Percentiles rank a stretch among this genome's conserved stretches.
Conservation (phyloP, 768 basidiomycete species). For the Hortiboletus campestris region DNA sequence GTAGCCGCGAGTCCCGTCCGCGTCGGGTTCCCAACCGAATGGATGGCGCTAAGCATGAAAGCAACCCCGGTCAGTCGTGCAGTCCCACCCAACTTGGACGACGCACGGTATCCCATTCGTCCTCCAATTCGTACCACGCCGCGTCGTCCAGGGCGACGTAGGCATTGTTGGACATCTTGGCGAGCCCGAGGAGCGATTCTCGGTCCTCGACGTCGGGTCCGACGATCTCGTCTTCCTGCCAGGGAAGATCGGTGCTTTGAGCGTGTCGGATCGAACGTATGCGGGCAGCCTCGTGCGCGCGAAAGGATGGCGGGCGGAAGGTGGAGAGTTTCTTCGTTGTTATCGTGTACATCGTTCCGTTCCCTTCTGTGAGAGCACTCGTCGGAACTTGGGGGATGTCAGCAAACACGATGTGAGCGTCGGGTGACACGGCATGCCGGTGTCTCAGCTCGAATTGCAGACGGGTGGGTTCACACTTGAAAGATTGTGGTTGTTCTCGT, state of each 20-base stretch:
- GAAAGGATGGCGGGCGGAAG: constrained; percentile 49
- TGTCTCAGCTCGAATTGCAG: constrained; percentile 60
- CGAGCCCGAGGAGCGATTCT: constrained; percentile 74
- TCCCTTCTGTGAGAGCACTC: constrained; percentile 6
- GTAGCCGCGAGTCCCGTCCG: constrained; percentile 87
- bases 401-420: constrained; percentile 53
- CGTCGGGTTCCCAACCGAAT: constrained; percentile 90
- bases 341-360: constrained; percentile 36
- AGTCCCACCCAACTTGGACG: not conserved
- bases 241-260: constrained; percentile 48
- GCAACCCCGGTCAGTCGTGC: not conserved
- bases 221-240: constrained; percentile 73
- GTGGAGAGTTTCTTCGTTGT: constrained; percentile 37
- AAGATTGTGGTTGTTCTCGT: not conserved
- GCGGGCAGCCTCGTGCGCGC: constrained; percentile 42
- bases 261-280: constrained; percentile 44
- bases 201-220: constrained; percentile 78
- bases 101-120: constrained; percentile 58
- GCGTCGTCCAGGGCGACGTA: constrained; percentile 63
- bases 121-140: constrained; percentile 76
- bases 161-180: constrained; percentile 95
- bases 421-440: constrained; percentile 51
- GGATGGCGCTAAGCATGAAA: constrained; percentile 42
- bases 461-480: constrained; percentile 5
- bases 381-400: constrained; percentile 36